Evolutionary conservation across 805 yeast species (phyloP), one percentile per base, ranked within the genome.

Genomic region (Hanseniaspora vineae): DNA sequence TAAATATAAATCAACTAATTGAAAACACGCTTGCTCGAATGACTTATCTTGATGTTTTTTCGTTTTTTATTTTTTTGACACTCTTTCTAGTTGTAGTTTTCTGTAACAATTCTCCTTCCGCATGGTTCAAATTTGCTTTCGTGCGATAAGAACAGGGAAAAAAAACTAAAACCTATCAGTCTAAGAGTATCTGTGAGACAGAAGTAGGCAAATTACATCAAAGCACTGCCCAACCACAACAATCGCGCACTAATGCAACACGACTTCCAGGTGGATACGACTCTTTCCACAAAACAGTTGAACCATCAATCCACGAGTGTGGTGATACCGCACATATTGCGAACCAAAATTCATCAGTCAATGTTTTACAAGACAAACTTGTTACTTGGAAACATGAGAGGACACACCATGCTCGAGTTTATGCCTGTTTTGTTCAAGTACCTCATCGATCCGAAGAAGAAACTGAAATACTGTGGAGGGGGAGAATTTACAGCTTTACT

Each of bases 401-500:
- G 66, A 1, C 52, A 58, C 40, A 62, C 59, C 3, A 49, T 63
- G 52, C 15, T 51, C n/a, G 52, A 55, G 35, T 42, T 14, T 31
- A 12, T 15, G 12, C 43, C 43, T 4, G 14, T 40, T 19, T 15
- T 40, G 13, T 23, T 40, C 32, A 23, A 19, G 15, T 37, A n/a
- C n/a, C 10, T 37, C 5, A 18, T 37, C 11, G 40, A 37, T 18
- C n/a, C 19, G 9, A 37, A 37, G 40, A 37, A 37, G 4, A 6
- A 37, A 18, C 40, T 37, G 6, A 18, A 20, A 31, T 20, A 40
- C 20, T 45, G 60, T 29, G 67, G 67, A 39, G 66, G 67, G 9
- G 54, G 58, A 1, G 65, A 61, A 39, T 63, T 63, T 40, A 60
- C 58, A n/a, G 80, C 95, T 57, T 70, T 95, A 42, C 61, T 87